Evolutionary conservation across 2,329 filamentous ascomycete genomes (phyloP).

Genomic region (Fusarium heterosporum): DNA sequence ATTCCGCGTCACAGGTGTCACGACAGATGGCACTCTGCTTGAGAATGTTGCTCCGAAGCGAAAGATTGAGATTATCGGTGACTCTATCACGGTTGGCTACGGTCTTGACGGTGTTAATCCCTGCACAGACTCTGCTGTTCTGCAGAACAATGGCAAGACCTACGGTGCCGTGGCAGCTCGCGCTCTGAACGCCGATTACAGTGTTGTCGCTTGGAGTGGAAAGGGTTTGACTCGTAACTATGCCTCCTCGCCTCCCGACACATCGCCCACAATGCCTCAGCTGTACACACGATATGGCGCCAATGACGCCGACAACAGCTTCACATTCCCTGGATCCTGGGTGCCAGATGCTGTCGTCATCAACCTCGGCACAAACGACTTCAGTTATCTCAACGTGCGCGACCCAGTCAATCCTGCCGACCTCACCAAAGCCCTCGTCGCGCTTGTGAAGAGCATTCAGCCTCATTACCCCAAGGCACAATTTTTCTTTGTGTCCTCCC

Average conservation of each 20-base stretch:
- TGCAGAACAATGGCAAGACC: slow-evolving; percentile 56
- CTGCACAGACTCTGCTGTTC: slow-evolving; percentile 54
- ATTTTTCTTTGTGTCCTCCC: slow-evolving; percentile 56
- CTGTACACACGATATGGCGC: slow-evolving; percentile 58
- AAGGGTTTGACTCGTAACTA: slow-evolving; percentile 58
- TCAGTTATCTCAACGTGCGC: slow-evolving; percentile 51
- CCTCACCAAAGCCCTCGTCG: slow-evolving; percentile 46
- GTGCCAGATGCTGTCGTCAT: slow-evolving; percentile 55
- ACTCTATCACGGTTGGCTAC: slow-evolving; percentile 60
- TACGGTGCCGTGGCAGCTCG: slow-evolving; percentile 58
- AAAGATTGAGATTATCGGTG: slow-evolving; percentile 58
- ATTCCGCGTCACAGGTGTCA: slow-evolving; percentile 11
- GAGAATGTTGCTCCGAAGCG: slow-evolving; percentile 44
- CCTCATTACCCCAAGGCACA: slow-evolving; percentile 52
- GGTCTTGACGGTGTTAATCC: slow-evolving; percentile 56
- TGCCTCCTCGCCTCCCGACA: slow-evolving; percentile 45
- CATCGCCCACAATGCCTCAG: slow-evolving; percentile 53
- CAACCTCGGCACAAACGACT: slow-evolving; percentile 60
- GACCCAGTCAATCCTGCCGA: slow-evolving; percentile 46
- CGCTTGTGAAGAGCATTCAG: slow-evolving; percentile 45
- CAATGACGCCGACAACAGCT: slow-evolving; percentile 53
- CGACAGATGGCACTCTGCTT: slow-evolving; percentile 36
- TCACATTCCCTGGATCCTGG: slow-evolving; percentile 51
- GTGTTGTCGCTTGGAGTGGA: slow-evolving; percentile 58
- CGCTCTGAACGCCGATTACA: slow-evolving; percentile 56